phyloP scores from a whole-genome alignment of 768 basidiomycete species.

The Naganishia randhawae region DNA sequence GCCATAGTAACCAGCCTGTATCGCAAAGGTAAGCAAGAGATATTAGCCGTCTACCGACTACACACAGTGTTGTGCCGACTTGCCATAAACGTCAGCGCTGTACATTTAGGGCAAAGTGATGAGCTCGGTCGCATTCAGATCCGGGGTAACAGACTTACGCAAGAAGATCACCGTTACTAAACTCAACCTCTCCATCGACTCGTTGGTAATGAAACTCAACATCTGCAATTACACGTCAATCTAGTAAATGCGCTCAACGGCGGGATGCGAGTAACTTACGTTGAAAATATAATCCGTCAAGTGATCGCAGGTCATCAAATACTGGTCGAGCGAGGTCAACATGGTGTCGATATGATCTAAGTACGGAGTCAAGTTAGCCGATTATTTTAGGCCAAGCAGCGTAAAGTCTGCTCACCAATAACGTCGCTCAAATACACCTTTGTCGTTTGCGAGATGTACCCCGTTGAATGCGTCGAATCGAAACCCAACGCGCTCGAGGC shows the following conservation, averaged over 20 bases:
- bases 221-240: constrained; percentile 32
- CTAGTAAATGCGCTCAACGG: neutral
- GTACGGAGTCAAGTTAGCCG: neutral
- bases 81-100: constrained; percentile 42
- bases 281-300: constrained; percentile 49
- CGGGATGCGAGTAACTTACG: constrained; percentile 33
- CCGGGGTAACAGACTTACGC: constrained; percentile 37
- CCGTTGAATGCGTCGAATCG: constrained; percentile 21
- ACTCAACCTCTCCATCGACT: constrained; percentile 49
- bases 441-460: constrained; percentile 16
- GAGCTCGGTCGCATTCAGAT: constrained; percentile 9
- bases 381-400: neutral
- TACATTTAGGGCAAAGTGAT: constrained; percentile 21
- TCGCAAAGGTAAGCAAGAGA: neutral
- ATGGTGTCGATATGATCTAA: constrained; percentile 47
- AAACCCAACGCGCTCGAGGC: constrained; percentile 12
- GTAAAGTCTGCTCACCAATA: constrained; percentile 25
- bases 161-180: constrained; percentile 51
- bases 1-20: constrained; percentile 24
- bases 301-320: constrained; percentile 46
- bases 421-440: constrained; percentile 48
- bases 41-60: neutral
- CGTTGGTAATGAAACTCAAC: constrained; percentile 46
- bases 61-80: constrained; percentile 4
- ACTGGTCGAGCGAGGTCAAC: constrained; percentile 44